Conservation (phyloP, 192 early-diverging fungal genomes). For the Ramicandelaber brevisporus region DNA sequence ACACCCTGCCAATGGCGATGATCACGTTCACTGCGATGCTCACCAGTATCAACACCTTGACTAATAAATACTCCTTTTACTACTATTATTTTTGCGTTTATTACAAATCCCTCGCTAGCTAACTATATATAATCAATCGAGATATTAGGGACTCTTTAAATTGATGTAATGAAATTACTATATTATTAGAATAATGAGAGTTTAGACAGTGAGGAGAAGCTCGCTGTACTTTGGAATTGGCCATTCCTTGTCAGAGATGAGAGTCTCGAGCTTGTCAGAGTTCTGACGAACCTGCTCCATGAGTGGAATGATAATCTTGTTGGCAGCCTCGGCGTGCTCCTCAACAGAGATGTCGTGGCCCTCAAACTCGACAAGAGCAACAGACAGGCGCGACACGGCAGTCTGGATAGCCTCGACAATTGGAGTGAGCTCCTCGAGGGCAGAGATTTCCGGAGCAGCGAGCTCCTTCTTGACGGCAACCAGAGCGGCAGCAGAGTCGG, state of each 20-base stretch:
- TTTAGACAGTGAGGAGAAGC: conserved; percentile 47
- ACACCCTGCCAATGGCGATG: no score
- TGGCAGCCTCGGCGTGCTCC: conserved; percentile 35
- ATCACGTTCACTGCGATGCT: no score
- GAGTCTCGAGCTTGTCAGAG: conserved; percentile 53
- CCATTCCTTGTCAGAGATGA: conserved; percentile 81
- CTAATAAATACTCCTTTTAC: no score
- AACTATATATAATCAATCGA: no score
- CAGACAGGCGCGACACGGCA: conserved; percentile 22
- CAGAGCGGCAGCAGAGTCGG: conserved; percentile 51
- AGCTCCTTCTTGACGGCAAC: conserved; percentile 26
- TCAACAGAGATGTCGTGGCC: conserved; percentile 24
- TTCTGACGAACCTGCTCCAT: conserved; percentile 44
- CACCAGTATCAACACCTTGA: no score
- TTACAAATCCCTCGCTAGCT: no score
- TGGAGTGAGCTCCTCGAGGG: conserved; percentile 40
- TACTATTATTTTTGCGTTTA: no score
- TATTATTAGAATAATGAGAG: not conserved
- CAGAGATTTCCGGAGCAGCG: conserved; percentile 36
- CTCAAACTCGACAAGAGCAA: conserved; percentile 27
- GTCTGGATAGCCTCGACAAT: conserved; percentile 27
- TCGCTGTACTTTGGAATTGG: conserved; percentile 93
- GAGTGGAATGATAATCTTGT: conserved; percentile 26
- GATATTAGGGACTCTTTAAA: no score
- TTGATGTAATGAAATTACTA: no score